Conservation (phyloP, 768 basidiomycete species). For the Boletus rubropictus region DNA sequence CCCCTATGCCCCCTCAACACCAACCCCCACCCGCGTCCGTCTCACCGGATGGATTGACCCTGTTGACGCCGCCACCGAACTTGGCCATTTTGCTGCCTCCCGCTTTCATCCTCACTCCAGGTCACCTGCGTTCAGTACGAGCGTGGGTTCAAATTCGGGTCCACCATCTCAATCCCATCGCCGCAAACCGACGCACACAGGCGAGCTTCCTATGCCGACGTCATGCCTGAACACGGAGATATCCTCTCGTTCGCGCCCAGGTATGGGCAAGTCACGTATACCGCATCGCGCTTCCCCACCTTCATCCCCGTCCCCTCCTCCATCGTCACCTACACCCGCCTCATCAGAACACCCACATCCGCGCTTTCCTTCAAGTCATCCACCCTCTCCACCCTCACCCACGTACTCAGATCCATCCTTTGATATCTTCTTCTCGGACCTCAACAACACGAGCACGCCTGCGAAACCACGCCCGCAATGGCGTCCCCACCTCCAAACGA, state of each 20-base stretch:
- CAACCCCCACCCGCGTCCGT: constrained; percentile 34
- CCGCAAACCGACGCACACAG: not conserved
- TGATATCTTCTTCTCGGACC: constrained; percentile 22
- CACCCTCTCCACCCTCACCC: constrained; percentile 8
- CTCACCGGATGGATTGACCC: constrained; percentile 49
- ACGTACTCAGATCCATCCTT: constrained; percentile 13
- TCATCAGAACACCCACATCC: not conserved
- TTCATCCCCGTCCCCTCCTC: not conserved
- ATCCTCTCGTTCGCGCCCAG: not conserved
- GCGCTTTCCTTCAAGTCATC: not conserved
- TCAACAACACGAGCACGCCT: constrained; percentile 26
- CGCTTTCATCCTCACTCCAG: constrained; percentile 5
- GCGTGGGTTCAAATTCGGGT: not conserved
- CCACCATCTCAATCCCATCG: not conserved
- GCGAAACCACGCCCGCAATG: constrained; percentile 18
- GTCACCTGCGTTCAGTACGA: not conserved
- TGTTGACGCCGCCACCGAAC: constrained; percentile 48
- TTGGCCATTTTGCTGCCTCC: constrained; percentile 44
- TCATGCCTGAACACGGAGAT: not conserved
- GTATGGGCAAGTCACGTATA: not conserved
- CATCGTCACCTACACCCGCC: not conserved
- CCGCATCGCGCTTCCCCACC: not conserved
- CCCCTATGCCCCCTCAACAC: constrained; percentile 16
- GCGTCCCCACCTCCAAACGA: not conserved
- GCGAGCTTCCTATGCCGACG: not conserved